Conservation (phyloP, 441 rosid genomes). For the Erodium moschatum region DNA sequence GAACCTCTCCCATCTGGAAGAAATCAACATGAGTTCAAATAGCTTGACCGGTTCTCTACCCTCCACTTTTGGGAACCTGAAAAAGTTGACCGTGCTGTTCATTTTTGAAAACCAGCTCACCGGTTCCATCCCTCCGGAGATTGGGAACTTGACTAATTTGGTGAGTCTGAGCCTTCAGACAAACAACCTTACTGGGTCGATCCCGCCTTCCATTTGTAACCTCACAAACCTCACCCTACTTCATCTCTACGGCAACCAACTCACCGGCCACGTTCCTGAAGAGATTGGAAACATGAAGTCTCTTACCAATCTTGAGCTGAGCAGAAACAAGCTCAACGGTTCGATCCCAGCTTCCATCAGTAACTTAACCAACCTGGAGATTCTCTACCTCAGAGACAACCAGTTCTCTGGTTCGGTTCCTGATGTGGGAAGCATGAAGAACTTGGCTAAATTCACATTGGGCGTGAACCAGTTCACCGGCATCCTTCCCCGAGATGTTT, state of each 20-base stretch:
- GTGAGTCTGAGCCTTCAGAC: conserved; percentile 15
- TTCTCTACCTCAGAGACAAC: too few species aligned
- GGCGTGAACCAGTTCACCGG: conserved; percentile 26
- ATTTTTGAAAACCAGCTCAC: conserved; percentile 23
- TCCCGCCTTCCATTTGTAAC: conserved; percentile 25
- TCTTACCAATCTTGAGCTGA: not conserved
- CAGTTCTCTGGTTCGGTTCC: too few species aligned
- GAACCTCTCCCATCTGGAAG: conserved; percentile 21
- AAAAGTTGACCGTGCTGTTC: conserved; percentile 13
- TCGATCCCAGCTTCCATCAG: too few species aligned
- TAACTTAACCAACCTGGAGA: too few species aligned
- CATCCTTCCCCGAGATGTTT: conserved; percentile 23
- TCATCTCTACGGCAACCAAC: conserved; percentile 18
- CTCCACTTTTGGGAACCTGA: conserved; percentile 21
- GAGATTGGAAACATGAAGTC: conserved; percentile 17
- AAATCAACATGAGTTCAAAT: conserved; percentile 24
- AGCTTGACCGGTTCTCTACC: conserved; percentile 27
- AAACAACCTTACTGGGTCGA: conserved; percentile 21
- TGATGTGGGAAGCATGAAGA: too few species aligned
- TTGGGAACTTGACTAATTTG: conserved; percentile 28
- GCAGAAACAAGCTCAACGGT: not conserved
- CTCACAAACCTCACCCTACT: conserved; percentile 13
- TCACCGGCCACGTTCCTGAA: conserved; percentile 27
- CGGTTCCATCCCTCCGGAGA: conserved; percentile 29
- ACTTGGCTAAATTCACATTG: too few species aligned